Conservation (phyloP, 2,329 filamentous ascomycete species). For the Emergomyces pasteurianus region DNA sequence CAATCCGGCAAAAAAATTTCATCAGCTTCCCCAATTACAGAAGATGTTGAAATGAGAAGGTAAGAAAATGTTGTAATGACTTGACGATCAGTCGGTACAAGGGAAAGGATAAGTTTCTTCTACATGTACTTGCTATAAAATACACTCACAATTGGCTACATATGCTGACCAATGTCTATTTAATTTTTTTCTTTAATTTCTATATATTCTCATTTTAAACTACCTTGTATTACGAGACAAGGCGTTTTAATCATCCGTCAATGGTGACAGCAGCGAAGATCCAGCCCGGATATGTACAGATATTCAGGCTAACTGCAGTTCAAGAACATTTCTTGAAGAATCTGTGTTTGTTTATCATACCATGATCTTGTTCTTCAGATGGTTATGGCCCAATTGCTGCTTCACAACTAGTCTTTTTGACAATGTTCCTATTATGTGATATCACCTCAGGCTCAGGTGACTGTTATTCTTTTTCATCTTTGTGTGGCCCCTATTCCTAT, state of each 20-base stretch:
- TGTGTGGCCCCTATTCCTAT: background rate
- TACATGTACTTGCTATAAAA: background rate
- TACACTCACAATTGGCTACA: background rate
- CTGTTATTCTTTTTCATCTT: background rate
- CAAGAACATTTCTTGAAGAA: background rate
- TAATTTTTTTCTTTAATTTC: background rate
- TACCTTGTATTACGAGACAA: background rate
- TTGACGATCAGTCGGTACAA: constrained; percentile 1
- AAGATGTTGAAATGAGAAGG: constrained; percentile 19
- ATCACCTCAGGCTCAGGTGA: background rate
- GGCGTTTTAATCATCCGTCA: background rate
- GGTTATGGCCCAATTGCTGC: background rate
- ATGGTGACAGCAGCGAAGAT: background rate
- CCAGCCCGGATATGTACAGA: background rate
- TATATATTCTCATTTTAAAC: background rate
- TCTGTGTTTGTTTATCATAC: background rate
- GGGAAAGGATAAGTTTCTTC: background rate
- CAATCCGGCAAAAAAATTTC: constrained; percentile 6
- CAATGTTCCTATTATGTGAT: background rate
- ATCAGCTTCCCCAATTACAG: background rate
- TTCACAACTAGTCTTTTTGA: background rate
- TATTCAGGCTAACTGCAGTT: background rate
- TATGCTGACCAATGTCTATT: background rate
- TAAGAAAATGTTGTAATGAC: constrained; percentile 12
- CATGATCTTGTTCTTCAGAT: background rate